These are phyloP conservation scores for Quercus parvula DNA, from an alignment of 306 rosid species.

Conservation along the genomic window DNA sequence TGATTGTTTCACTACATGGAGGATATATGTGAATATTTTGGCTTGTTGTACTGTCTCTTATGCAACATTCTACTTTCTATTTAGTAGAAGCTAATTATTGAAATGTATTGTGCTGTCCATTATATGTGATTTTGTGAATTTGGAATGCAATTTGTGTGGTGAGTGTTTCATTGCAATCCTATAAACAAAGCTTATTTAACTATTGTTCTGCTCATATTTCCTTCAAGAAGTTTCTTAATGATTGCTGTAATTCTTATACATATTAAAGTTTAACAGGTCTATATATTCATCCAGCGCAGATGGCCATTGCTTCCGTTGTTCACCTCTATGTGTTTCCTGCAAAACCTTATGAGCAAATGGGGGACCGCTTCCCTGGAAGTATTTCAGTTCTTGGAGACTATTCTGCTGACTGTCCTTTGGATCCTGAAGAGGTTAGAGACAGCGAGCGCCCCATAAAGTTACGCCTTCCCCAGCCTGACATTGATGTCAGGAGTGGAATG, in stretches of 20 bases:
- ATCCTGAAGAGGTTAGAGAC: slow-evolving; percentile 98
- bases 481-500: slow-evolving; percentile 74
- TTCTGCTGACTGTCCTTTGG: slow-evolving; percentile 89
- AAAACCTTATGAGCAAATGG: slow-evolving; percentile 95
- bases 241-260: neutral
- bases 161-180: neutral
- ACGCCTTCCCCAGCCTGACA: slow-evolving; percentile 84
- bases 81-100: neutral
- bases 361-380: slow-evolving; percentile 71
- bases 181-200: neutral
- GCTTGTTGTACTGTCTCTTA: neutral
- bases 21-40: neutral
- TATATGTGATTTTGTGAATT: neutral
- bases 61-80: neutral
- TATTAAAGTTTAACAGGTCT: slow-evolving; percentile 47
- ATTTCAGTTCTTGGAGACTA: slow-evolving; percentile 98
- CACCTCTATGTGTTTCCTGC: slow-evolving; percentile 96
- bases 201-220: neutral
- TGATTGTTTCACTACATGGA: neutral
- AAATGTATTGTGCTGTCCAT: neutral
- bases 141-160: neutral
- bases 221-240: neutral
- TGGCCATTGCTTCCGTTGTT: slow-evolving; percentile 92
- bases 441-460: slow-evolving; percentile 95
- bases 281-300: slow-evolving; percentile 77